Conservation (phyloP, 148 eudicot genomes). For the Persicaria maculosa region DNA sequence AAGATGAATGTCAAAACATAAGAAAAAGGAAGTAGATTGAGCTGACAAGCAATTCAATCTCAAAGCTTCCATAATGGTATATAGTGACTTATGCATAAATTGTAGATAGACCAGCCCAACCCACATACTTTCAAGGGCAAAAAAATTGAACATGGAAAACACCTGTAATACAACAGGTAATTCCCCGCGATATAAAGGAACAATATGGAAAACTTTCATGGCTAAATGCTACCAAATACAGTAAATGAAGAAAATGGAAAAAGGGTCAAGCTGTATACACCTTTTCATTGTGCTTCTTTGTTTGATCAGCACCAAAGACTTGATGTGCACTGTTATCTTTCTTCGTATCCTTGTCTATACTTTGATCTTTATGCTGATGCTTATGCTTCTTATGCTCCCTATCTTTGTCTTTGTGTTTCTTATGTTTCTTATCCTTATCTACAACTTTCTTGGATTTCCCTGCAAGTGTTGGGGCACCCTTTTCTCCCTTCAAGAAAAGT, state of each 20-base stretch:
- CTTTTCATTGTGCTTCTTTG: slow-evolving; percentile 84
- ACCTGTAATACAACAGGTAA: not conserved
- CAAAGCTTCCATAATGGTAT: not conserved
- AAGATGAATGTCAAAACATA: not conserved
- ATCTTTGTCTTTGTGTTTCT: slow-evolving; percentile 80
- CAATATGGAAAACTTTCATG: not conserved
- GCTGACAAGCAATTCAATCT: not conserved
- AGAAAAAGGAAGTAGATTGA: not conserved
- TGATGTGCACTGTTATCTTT: slow-evolving; percentile 67
- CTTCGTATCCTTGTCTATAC: slow-evolving; percentile 49
- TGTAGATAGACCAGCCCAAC: not conserved
- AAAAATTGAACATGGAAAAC: not conserved
- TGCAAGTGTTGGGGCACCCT: slow-evolving; percentile 72
- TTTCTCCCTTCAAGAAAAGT: slow-evolving; percentile 48
- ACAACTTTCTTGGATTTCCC: slow-evolving; percentile 65
- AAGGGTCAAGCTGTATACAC: slow-evolving; percentile 25
- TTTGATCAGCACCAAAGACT: slow-evolving; percentile 58
- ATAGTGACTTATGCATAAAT: too few species aligned
- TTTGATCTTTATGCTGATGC: slow-evolving; percentile 87
- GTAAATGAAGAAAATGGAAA: not conserved
- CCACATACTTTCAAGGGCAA: not conserved
- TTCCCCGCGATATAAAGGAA: not conserved
- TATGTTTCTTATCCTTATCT: slow-evolving; percentile 75
- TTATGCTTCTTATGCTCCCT: slow-evolving; percentile 92
- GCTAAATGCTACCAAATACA: not conserved